Base-by-base conservation (phyloP, 306 rosid species). In the Vicia faba region DNA sequence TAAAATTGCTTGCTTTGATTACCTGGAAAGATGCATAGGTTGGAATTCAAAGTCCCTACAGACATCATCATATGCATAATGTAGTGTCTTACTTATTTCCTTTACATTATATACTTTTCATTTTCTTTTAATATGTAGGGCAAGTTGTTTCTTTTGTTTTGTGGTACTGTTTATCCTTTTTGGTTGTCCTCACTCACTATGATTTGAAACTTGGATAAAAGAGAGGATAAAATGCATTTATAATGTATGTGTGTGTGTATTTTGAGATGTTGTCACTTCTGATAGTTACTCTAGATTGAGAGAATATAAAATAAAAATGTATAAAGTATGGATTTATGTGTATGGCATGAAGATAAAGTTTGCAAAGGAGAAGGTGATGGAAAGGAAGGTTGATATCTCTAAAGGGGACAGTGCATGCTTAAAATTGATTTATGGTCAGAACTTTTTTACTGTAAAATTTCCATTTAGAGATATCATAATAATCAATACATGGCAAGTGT, bases 321-420 rank as follows among this genome's bases (percentile, higher is more conserved):
- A 31, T 26, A 51, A 50, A 12, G 7, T 41, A n/a, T 70, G 74
- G 78, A 64, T 48, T 70, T 51, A 59, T 59, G 71, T 58, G 66
- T 79, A 50, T 70, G 80, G 75, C 68, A 1, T 49, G 13, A 31
- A 19, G 77, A 58, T 69, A 65, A 73, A 77, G 79, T 69, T 55
- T 74, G 23, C 39, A 69, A 64, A 20, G 31, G 57, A 61, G 79
- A 61, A 50, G 72, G 85, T 76, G 88, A 69, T 75, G 69, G 25
- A 72, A 87, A 53, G 74, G 70, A 54, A 63, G 73, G 40, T 48
- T 81, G 78, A 77, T 85, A 77, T 77, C 88, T 59, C 71, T 23
- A 43, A 40, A 61, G 81, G 84, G 68, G 79, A 88, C 95, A 85
- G 3, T 44, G 84, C 85, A 62, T 77, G 84, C 77, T 74, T 38